phyloP scores from a whole-genome alignment of 2,329 filamentous ascomycete genomes.

The Proliferodiscus dingleyae region DNA sequence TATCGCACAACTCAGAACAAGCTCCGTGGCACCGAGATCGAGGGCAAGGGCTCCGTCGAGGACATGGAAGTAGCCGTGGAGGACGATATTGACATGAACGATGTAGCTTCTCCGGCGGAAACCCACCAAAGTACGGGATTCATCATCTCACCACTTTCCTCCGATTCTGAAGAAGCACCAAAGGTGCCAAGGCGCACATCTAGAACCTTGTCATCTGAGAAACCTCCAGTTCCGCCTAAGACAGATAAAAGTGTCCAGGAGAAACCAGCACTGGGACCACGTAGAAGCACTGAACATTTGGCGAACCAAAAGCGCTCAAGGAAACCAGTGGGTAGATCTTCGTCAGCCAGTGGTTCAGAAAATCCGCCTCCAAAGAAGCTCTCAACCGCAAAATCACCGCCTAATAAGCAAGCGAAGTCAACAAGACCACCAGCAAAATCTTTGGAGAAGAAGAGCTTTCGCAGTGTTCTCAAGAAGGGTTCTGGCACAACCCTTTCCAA shows the following conservation, averaged over 20 bases:
- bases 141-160: constrained; percentile 7
- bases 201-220: background rate
- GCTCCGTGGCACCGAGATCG: constrained; percentile 39
- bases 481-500: constrained; percentile 43
- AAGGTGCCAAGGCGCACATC: background rate
- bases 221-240: background rate
- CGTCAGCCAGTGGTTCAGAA: constrained; percentile 22
- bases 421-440: constrained; percentile 27
- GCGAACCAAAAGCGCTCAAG: constrained; percentile 30
- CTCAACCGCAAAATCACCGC: constrained; percentile 24
- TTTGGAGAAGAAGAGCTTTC: constrained; percentile 43
- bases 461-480: constrained; percentile 48
- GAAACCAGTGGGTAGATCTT: constrained; percentile 25
- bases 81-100: constrained; percentile 11
- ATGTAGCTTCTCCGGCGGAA: constrained; percentile 3
- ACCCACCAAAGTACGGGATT: background rate
- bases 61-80: constrained; percentile 18
- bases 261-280: constrained; percentile 4
- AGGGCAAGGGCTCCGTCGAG: constrained; percentile 25
- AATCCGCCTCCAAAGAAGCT: constrained; percentile 20
- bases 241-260: constrained; percentile 6
- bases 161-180: constrained; percentile 3
- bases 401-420: constrained; percentile 29
- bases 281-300: constrained; percentile 16
- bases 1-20: constrained; percentile 54